Evolutionary conservation across 2,329 filamentous ascomycete species (phyloP), one percentile per base, ranked within the genome.

Genomic region (Cytospora schulzeri): DNA sequence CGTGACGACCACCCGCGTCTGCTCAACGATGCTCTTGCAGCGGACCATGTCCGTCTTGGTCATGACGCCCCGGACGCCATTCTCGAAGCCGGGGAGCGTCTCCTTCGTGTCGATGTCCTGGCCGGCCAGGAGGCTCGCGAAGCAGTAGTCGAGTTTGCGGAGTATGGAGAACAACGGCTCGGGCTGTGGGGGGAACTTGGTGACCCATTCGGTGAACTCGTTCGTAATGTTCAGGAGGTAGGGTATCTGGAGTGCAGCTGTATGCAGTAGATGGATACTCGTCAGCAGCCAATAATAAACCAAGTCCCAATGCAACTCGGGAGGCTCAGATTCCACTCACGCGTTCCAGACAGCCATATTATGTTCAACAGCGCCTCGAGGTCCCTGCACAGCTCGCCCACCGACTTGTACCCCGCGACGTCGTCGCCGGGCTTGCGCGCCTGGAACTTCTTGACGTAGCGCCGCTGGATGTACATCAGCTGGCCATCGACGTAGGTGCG

Each of bases 301-400:
- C 31, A 33, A 9, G 29, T 9, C 12, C 31, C 8, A 11, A 33
- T 33, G 31, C 12, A 11, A 5, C 6, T 11, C 2, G 31, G 8
- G 31, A 33, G 6, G 6, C 31, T 29, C 29, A 11, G 31, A 11
- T 62, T 52, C 55, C 33, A 82, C 91, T 74, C 81, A 93, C 92
- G 92, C 26, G 93, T 97, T 12, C 91, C 92, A 33, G 89, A 92
- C 26, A 92, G 84, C 94, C 94, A 98, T 6, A 97, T 77, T 9
- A 96, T 84, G 74, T 96, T 90, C 19, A 96, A 78, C 15, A 97
- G 74, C 7, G 83, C 82, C 63, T 93, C 90, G 0, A 96, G 76
- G 71, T 97, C 92, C 63, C 80, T 85, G 61, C 87, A 91, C 5
- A 92, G 84, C 71, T 93, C 89, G 57, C 79, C 81, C 74, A 94